Conservation (phyloP, 352 stramenopile species). For the Globisporangium iwayamae region DNA sequence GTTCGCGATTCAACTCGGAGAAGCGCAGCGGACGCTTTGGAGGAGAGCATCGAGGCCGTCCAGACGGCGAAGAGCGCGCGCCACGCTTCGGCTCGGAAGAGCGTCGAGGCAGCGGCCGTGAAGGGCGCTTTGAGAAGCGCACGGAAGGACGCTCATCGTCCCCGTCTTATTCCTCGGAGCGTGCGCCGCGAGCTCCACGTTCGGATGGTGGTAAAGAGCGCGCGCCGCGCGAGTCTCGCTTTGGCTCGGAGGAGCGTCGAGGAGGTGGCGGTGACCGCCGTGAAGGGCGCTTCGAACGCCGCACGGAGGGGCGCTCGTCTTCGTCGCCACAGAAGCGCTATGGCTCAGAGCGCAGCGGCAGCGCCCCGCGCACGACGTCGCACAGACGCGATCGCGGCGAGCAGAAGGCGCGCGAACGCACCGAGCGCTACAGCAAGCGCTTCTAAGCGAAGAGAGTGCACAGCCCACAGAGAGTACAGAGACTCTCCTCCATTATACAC, state of each 20-base stretch:
- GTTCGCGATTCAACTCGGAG: slow-evolving; percentile 12
- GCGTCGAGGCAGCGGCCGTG: not conserved
- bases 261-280: not conserved
- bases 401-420: slow-evolving; percentile 15
- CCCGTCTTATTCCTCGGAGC: not conserved
- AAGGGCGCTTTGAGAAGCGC: slow-evolving; percentile 7
- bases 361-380: slow-evolving; percentile 6
- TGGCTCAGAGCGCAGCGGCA: not conserved
- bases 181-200: slow-evolving; percentile 1
- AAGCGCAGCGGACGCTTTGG: slow-evolving; percentile 2
- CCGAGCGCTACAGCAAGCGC: slow-evolving; percentile 15
- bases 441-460: slow-evolving; percentile 1
- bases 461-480: not conserved
- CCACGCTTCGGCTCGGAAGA: slow-evolving; percentile 1
- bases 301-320: not conserved
- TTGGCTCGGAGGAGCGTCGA: slow-evolving; percentile 1
- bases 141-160: not conserved
- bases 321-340: slow-evolving; percentile 6
- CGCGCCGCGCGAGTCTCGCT: not conserved
- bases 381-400: slow-evolving; percentile 16
- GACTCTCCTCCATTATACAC: too few relatives aligned
- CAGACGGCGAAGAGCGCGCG: not conserved
- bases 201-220: not conserved
- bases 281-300: slow-evolving; percentile 5
- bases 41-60: not conserved